Conservation (phyloP, 768 basidiomycete species). For the Tephrocybe sp. region DNA sequence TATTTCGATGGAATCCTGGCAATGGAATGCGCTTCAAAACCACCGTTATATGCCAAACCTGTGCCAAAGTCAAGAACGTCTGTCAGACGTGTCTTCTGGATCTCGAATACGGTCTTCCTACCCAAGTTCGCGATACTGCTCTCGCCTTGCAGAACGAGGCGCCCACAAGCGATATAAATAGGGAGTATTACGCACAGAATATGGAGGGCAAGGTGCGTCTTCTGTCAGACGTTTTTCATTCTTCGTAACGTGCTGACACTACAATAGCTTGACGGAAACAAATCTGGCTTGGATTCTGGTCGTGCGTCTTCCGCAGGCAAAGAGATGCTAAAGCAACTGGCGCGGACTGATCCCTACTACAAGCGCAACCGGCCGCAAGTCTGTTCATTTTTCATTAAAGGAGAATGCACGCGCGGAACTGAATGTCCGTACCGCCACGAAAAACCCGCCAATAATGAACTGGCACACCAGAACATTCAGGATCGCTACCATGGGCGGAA, state of each 20-base stretch:
- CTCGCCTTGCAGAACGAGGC: conserved; percentile 82
- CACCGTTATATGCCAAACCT: conserved; percentile 96
- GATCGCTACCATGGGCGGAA: conserved; percentile 92
- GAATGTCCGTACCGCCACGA: conserved; percentile 98
- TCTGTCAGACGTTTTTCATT: neutral
- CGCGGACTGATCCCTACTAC: conserved; percentile 95
- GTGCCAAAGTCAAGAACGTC: conserved; percentile 93
- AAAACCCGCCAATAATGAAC: conserved; percentile 75
- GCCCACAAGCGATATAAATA: conserved; percentile 95
- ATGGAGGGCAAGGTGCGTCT: conserved; percentile 77
- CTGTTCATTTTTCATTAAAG: conserved; percentile 95
- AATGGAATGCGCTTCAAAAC: conserved; percentile 92
- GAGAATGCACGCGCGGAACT: conserved; percentile 85
- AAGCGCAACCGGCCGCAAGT: conserved; percentile 93
- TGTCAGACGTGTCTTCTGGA: conserved; percentile 98
- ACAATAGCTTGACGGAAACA: conserved; percentile 65
- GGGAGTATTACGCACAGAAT: conserved; percentile 93
- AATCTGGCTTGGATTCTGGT: conserved; percentile 59
- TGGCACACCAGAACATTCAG: conserved; percentile 89
- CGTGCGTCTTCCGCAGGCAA: conserved; percentile 79
- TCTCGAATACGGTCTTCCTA: conserved; percentile 93
- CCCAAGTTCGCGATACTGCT: conserved; percentile 96
- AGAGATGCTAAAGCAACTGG: conserved; percentile 95
- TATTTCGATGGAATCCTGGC: conserved; percentile 99
- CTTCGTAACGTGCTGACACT: neutral